A percentile compares a stretch with the other conserved stretches of the same genome.
These are phyloP conservation scores for Paracoccidioides brasiliensis DNA, from an alignment of 2,329 filamentous ascomycete genomes.

Conservation along the genomic window DNA sequence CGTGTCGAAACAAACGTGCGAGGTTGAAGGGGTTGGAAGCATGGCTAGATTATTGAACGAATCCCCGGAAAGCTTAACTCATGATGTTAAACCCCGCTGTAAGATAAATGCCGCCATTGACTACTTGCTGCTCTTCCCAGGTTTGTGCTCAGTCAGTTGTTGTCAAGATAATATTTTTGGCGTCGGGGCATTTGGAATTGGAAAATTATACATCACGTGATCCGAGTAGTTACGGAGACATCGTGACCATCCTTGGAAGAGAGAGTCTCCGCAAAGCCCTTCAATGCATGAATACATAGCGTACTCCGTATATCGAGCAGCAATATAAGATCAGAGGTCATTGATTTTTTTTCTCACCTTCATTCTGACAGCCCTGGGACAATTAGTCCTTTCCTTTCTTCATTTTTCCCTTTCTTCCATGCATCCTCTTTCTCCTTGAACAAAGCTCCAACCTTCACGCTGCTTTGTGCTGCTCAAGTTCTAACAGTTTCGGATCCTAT, in stretches of 20 bases:
- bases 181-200: too few relatives aligned
- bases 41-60: conserved; percentile 38
- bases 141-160: background rate
- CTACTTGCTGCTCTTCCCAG: background rate
- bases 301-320: too few relatives aligned
- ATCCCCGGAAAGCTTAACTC: background rate
- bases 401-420: background rate
- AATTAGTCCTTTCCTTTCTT: too few relatives aligned
- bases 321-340: too few relatives aligned
- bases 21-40: conserved; percentile 88
- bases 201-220: background rate
- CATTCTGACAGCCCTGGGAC: too few relatives aligned
- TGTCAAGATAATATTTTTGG: background rate
- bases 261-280: too few relatives aligned
- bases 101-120: background rate
- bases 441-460: background rate
- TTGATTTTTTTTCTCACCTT: too few relatives aligned
- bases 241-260: too few relatives aligned
- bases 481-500: background rate
- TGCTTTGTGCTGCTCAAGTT: background rate
- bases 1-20: conserved; percentile 74
- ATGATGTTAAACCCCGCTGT: background rate
- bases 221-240: too few relatives aligned
- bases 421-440: background rate
- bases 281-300: too few relatives aligned